Base-by-base conservation (phyloP, 306 rosid species). In the Begonia masoniana region DNA sequence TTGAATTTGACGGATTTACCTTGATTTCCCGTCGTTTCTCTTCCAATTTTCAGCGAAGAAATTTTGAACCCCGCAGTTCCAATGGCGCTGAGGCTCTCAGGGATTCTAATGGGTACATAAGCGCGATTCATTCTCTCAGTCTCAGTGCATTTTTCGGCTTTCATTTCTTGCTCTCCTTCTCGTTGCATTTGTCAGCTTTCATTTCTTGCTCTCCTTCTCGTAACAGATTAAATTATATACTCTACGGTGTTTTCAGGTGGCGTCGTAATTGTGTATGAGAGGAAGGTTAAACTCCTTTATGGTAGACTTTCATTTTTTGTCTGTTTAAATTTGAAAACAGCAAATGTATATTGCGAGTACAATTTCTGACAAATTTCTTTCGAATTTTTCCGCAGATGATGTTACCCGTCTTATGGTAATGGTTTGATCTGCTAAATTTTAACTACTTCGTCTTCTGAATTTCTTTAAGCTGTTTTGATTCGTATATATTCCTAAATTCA, bases 51-150 rank as follows among this genome's bases (percentile, higher is more conserved):
- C 72, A 86, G 96, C 26, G 94, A 86, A 58, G 99, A 91, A 70
- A 86, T 86, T 73, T 69, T 86, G 74, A 81, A 83, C 19, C 96
- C 99, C 13, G 61, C 88, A 12, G 74, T 86, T 77, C 99, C 99
- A 1, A 83, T 91, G 96, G 92, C 94, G 66, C 92, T 91, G 15
- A 64, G 99, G 52, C 94, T 91, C 58, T 83, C 96, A 1, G 94
- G 99, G 36, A 91, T 91, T 75, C 96, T 91, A 67, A 91, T 91
- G 99, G 99, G 99, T 88, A 71, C 43, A 13, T 21, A 45, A 4
- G 4, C 54, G 13, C 36, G 39, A 4, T 7, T 52, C 67, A 47
- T 47, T 50, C 17, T 61, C 47, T 23, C 12, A 24, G 36, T 3
- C 0, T 9, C 48, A 17, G 16, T 16, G 47, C 45, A 31, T 31